Evolutionary conservation across 1,284 basidiomycete genomes (phyloP).

Genomic region (Wallemia ichthyophaga): DNA sequence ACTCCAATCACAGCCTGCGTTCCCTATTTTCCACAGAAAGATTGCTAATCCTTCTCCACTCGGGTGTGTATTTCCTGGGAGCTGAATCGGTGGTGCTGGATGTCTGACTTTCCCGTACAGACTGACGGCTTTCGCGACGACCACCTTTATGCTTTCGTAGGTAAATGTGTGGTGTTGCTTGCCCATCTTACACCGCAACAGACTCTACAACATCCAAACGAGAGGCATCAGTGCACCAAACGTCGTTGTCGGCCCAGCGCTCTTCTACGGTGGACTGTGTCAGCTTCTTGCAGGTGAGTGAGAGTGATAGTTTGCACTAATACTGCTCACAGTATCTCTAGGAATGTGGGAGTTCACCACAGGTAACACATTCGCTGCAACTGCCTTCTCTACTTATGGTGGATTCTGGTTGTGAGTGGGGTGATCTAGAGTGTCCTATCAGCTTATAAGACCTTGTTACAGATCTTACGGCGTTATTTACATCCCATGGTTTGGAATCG

Average conservation of each 20-base stretch:
- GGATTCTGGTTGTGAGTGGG: conserved; percentile 13
- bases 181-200: neutral
- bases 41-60: conserved; percentile 21
- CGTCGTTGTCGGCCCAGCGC: conserved; percentile 14
- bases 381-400: conserved; percentile 14
- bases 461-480: conserved; percentile 6
- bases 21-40: conserved; percentile 11
- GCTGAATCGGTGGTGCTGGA: neutral
- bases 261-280: conserved; percentile 15
- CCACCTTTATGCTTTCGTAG: conserved; percentile 15
- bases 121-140: conserved; percentile 14
- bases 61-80: conserved; percentile 7
- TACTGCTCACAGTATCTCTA: too few species aligned
- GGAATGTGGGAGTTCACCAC: conserved; percentile 1
- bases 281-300: conserved; percentile 21
- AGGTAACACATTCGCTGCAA: conserved; percentile 22
- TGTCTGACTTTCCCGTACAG: neutral
- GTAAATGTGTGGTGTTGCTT: conserved; percentile 5
- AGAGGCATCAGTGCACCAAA: conserved; percentile 13
- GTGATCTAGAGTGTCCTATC: too few species aligned
- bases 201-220: conserved; percentile 6
- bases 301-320: too few species aligned
- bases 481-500: conserved; percentile 10
- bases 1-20: conserved; percentile 4
- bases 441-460: too few species aligned